Percentiles rank a stretch among this genome's conserved stretches.
These are phyloP conservation scores for Epicoccum nigrum DNA, from an alignment of 2,329 filamentous ascomycete species.

Conservation along the genomic window DNA sequence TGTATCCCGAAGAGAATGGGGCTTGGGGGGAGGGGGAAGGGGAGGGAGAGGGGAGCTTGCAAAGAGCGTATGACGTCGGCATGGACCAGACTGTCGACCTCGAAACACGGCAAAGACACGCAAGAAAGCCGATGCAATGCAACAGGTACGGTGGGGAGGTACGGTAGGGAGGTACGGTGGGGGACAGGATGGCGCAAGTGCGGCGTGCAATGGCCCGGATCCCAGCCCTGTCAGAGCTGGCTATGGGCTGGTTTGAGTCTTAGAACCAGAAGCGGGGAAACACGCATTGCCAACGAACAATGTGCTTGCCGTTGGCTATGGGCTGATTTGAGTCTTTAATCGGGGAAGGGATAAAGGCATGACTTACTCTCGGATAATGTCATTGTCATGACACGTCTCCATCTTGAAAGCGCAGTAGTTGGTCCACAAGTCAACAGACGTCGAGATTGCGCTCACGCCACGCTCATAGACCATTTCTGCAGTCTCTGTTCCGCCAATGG, in stretches of 20 bases:
- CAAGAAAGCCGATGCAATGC: constrained; percentile 21
- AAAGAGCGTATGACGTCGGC: constrained; percentile 16
- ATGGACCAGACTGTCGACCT: constrained; percentile 22
- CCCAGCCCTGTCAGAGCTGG: no score
- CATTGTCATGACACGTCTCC: constrained; percentile 92
- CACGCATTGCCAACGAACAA: constrained; percentile 20
- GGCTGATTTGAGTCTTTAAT: constrained; percentile 36
- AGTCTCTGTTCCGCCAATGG: constrained; percentile 93
- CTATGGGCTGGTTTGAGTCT: constrained; percentile 38
- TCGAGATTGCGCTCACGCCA: constrained; percentile 88
- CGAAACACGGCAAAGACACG: constrained; percentile 15
- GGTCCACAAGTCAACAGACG: constrained; percentile 95
- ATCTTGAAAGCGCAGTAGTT: constrained; percentile 98
- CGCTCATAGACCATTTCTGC: constrained; percentile 98
- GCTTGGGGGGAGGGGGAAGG: constrained; percentile 12
- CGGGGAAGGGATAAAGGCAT: constrained; percentile 32
- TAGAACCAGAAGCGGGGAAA: no score
- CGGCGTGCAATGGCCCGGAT: constrained; percentile 27
- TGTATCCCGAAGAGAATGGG: constrained; percentile 1
- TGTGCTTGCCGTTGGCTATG: constrained; percentile 31
- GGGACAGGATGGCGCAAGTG: constrained; percentile 49
- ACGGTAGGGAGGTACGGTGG: constrained; percentile 20
- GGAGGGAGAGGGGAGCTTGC: constrained; percentile 25
- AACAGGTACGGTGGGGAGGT: constrained; percentile 21
- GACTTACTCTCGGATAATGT: constrained; percentile 99